Base-by-base conservation (phyloP, 2,329 filamentous ascomycete genomes). In the Basipetospora chlamydospora region DNA sequence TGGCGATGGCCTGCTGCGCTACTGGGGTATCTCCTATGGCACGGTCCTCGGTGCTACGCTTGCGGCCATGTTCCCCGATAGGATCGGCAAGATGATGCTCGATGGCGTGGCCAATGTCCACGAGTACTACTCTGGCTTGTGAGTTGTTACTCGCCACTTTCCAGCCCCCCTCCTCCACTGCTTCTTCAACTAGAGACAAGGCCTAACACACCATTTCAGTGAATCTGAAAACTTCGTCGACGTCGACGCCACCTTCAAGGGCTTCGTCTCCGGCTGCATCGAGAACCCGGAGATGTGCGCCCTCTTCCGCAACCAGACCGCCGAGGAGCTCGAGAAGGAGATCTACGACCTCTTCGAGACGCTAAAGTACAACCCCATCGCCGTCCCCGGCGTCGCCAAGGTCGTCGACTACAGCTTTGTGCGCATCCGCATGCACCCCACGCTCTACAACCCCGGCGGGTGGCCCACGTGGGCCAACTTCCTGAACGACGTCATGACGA, bases 181-280 rank as follows among this genome's bases (percentile, higher is more conserved):
- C 11, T 11, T 6, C 6, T 23, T 23, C 11, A 23, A 23, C 6
- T 11, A 6, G 6, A 4, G 15, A 21, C 1, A 17, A 11, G n/a
- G n/a, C n/a, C 26, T 36, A 31, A 37, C 18, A 26, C 28, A 5
- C 20, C 5, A 10, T n/a, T 9, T 12, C 12, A 38, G 35, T 6
- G 35, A 38, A 17, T 5, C 29, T 3, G 6, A 23, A 11, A 8
- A 33, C 8, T 26, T 68, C 35, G 46, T 71, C 6, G 55, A 55
- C 44, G 63, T 66, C 11, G 71, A 77, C 47, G 57, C 61, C 35
- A 61, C 68, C 5, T 60, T 73, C 44, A 50, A 59, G 2, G 61
- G 54, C 13, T 75, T 77, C 39, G 71, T 67, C 44, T 51, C 56
- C 13, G 60, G 63, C 28, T 79, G 74, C 46, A 60, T 65, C 45